Percentiles rank a stretch among this genome's conserved stretches.
Conservation (phyloP, 306 rosid species). For the Vicia faba region DNA sequence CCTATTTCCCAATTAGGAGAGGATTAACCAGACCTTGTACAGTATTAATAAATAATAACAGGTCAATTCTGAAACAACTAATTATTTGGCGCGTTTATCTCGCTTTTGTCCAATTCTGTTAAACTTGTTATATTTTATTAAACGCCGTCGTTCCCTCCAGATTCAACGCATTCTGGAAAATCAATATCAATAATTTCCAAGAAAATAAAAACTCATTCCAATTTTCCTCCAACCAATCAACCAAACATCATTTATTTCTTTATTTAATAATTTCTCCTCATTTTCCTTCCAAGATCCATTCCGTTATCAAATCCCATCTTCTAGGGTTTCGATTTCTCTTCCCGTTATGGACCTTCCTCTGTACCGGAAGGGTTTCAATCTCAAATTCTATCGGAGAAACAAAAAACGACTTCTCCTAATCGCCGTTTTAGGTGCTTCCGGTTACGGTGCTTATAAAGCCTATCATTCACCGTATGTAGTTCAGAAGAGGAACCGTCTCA, state of each 20-base stretch:
- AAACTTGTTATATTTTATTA: neutral
- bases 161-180: constrained; percentile 1
- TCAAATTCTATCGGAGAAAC: constrained; percentile 49
- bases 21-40: too few relatives aligned
- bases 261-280: neutral
- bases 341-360: constrained; percentile 60
- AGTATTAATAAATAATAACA: too few relatives aligned
- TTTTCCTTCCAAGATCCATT: neutral
- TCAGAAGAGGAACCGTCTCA: constrained; percentile 51
- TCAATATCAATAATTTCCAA: constrained; percentile 18
- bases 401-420: constrained; percentile 59
- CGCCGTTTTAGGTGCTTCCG: constrained; percentile 64
- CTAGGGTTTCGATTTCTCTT: constrained; percentile 34
- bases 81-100: constrained; percentile 6
- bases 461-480: constrained; percentile 62
- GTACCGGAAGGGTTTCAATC: constrained; percentile 46
- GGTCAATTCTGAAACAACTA: neutral
- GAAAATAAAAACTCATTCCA: neutral
- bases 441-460: constrained; percentile 70
- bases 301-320: neutral
- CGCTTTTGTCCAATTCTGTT: neutral
- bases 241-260: constrained; percentile 1
- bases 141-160: neutral
- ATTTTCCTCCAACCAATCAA: neutral
- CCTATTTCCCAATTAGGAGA: too few relatives aligned